Evolutionary conservation across 1,284 basidiomycete genomes (phyloP).

Genomic region (Irpex sp.): DNA sequence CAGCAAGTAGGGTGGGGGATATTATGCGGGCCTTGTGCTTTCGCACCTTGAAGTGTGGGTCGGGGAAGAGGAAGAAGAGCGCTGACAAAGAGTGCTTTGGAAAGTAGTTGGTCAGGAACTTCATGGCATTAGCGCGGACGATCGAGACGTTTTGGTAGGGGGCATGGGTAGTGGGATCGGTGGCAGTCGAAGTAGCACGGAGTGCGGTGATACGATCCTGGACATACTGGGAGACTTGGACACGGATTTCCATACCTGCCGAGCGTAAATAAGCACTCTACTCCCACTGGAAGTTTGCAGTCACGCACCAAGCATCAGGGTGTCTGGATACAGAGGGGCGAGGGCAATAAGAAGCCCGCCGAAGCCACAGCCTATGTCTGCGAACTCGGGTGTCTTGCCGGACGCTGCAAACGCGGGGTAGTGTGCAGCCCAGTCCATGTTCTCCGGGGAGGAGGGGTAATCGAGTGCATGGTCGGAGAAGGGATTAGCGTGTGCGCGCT

Average conservation of each 20-base stretch:
- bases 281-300: background rate
- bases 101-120: constrained; percentile 98
- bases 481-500: constrained; percentile 97
- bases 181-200: constrained; percentile 50
- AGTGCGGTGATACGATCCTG: constrained; percentile 90
- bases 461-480: constrained; percentile 94
- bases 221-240: constrained; percentile 96
- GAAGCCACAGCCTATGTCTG: constrained; percentile 97
- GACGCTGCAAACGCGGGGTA: constrained; percentile 71
- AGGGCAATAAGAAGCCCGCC: constrained; percentile 91
- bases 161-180: constrained; percentile 31
- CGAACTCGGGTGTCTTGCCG: constrained; percentile 82
- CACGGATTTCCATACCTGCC: constrained; percentile 94
- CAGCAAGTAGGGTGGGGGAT: constrained; percentile 89
- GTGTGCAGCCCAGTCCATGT: constrained; percentile 84
- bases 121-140: constrained; percentile 97
- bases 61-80: constrained; percentile 98
- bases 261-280: background rate
- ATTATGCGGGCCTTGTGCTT: constrained; percentile 99
- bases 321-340: constrained; percentile 90
- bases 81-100: constrained; percentile 86
- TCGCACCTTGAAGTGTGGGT: constrained; percentile 97
- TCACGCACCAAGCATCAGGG: constrained; percentile 86
- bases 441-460: constrained; percentile 80
- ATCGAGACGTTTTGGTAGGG: constrained; percentile 92